These are phyloP conservation scores for Phytopythium kandeliae DNA, from an alignment of 352 stramenopile species.

Conservation along the genomic window DNA sequence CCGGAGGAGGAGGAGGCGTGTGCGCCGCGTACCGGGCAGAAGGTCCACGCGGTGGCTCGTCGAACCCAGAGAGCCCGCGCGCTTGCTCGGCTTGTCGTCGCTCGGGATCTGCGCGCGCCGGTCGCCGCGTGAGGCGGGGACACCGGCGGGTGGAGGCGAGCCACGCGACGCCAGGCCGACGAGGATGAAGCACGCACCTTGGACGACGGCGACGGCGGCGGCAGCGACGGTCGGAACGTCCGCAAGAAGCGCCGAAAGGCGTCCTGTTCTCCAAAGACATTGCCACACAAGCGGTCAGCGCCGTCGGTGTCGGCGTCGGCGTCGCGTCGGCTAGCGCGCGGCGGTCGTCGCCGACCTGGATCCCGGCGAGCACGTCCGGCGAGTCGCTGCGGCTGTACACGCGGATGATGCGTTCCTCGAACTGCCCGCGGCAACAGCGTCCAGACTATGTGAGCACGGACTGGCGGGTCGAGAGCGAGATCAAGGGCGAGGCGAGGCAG, in stretches of 20 bases:
- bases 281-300: too few species aligned
- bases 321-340: too few species aligned
- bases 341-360: slow-evolving; percentile 49
- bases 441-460: too few species aligned
- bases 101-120: slow-evolving; percentile 4
- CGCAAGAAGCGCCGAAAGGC: slow-evolving; percentile 58
- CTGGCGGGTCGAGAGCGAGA: too few species aligned
- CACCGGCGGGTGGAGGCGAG: not conserved
- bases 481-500: too few species aligned
- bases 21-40: slow-evolving; percentile 2
- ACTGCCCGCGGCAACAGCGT: slow-evolving; percentile 21
- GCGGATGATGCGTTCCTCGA: slow-evolving; percentile 77
- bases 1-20: not conserved
- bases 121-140: too few species aligned
- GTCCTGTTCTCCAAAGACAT: too few species aligned
- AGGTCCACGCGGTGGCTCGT: slow-evolving; percentile 3
- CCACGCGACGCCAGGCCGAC: not conserved
- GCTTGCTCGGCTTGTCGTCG: not conserved
- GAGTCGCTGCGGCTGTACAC: slow-evolving; percentile 68
- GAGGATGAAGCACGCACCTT: slow-evolving; percentile 23
- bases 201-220: slow-evolving; percentile 62
- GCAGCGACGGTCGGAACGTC: slow-evolving; percentile 57
- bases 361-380: slow-evolving; percentile 41
- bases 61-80: not conserved
- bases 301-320: too few species aligned